These are phyloP conservation scores for Phytophthora colocasiae DNA, from an alignment of 352 stramenopile species.

Conservation along the genomic window DNA sequence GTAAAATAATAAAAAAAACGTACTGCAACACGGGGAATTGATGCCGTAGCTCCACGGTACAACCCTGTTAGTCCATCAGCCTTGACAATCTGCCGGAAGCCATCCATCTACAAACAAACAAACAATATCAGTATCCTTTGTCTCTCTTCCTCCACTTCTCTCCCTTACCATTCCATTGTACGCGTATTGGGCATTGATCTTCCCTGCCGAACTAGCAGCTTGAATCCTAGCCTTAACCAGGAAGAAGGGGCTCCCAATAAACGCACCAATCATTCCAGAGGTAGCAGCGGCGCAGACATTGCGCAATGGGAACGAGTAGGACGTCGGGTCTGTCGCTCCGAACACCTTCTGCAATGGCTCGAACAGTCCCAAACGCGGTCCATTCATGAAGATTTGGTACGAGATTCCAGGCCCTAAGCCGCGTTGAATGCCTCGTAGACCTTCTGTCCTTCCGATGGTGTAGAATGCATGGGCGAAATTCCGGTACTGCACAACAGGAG, in stretches of 20 bases:
- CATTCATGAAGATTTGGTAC: slow-evolving; percentile 89
- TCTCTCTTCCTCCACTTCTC: background rate
- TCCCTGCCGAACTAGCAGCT: slow-evolving; percentile 72
- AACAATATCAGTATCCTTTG: slow-evolving; percentile 5
- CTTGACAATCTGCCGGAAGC: slow-evolving; percentile 78
- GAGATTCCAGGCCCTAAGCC: slow-evolving; percentile 78
- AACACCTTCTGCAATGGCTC: slow-evolving; percentile 83
- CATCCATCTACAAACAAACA: slow-evolving; percentile 61
- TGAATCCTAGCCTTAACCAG: slow-evolving; percentile 88
- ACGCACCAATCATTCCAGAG: slow-evolving; percentile 79
- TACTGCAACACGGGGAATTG: slow-evolving; percentile 83
- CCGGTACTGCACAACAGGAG: slow-evolving; percentile 71
- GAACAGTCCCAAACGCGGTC: slow-evolving; percentile 76
- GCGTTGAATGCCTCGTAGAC: slow-evolving; percentile 79
- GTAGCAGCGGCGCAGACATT: slow-evolving; percentile 81
- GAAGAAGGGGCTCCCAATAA: slow-evolving; percentile 86
- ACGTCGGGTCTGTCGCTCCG: slow-evolving; percentile 79
- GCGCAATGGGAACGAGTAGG: slow-evolving; percentile 74
- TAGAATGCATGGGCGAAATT: slow-evolving; percentile 90
- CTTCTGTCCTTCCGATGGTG: slow-evolving; percentile 81
- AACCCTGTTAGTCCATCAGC: slow-evolving; percentile 74
- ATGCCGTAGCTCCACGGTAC: slow-evolving; percentile 77
- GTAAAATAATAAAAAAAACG: slow-evolving; percentile 14
- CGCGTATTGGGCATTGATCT: slow-evolving; percentile 85
- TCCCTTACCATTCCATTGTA: slow-evolving; percentile 81